Conservation (phyloP, 208 protist genomes). For the Herpetomonas tarakana region DNA sequence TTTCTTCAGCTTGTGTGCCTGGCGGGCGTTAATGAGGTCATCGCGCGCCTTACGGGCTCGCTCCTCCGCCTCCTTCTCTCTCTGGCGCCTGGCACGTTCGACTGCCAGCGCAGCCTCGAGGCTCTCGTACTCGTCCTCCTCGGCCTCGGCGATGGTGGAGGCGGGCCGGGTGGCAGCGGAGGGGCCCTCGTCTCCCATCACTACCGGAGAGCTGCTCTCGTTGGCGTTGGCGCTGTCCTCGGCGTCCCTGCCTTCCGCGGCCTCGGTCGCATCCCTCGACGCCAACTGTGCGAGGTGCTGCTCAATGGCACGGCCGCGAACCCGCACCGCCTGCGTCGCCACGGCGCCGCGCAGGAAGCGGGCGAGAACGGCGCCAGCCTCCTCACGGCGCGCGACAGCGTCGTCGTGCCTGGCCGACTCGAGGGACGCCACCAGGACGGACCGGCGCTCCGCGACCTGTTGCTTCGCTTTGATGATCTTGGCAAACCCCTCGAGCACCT, state of each 20-base stretch:
- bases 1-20: conserved; percentile 28
- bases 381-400: not conserved
- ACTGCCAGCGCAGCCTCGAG: conserved; percentile 24
- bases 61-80: conserved; percentile 15
- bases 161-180: not conserved
- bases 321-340: not conserved
- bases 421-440: not conserved
- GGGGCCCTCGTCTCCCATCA: not conserved
- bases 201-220: too few species aligned
- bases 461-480: conserved; percentile 15
- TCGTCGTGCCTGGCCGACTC: conserved; percentile 1
- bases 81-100: conserved; percentile 22
- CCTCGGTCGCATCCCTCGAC: not conserved
- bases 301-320: not conserved
- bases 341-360: conserved; percentile 9
- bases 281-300: not conserved
- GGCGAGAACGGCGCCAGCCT: not conserved
- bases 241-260: not conserved
- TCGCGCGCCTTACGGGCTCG: conserved; percentile 14
- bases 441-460: conserved; percentile 8
- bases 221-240: too few species aligned
- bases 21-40: conserved; percentile 15
- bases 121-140: conserved; percentile 3
- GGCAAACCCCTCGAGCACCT: conserved; percentile 3
- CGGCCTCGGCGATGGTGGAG: not conserved